Evolutionary conservation across 2,329 filamentous ascomycete genomes (phyloP).

Genomic region (Colletotrichum cordylinicola): DNA sequence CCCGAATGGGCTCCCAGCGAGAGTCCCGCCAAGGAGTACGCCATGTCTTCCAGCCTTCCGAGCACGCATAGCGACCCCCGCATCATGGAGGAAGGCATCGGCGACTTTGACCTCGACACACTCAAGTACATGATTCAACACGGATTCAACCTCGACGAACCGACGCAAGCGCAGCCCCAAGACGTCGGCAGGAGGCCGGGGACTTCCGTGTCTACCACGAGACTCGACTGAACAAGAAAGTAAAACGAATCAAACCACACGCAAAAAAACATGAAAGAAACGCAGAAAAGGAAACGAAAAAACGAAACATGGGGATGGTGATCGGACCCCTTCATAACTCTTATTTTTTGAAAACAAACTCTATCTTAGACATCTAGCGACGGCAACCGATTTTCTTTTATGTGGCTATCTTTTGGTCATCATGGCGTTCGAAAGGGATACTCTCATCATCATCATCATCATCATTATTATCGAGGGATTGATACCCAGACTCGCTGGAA

Average conservation of each 20-base stretch:
- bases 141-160: slow-evolving; percentile 12
- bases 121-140: slow-evolving; percentile 14
- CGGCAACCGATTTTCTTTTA: background rate
- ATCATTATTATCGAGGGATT: slow-evolving; percentile 1
- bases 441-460: background rate
- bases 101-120: slow-evolving; percentile 9
- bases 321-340: background rate
- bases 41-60: background rate
- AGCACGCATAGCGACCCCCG: background rate
- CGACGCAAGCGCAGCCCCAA: background rate
- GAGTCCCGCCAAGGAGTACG: slow-evolving; percentile 6
- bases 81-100: background rate
- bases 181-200: slow-evolving; percentile 6
- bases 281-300: background rate
- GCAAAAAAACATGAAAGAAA: slow-evolving; percentile 2
- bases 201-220: slow-evolving; percentile 9
- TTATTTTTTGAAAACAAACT: background rate
- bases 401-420: background rate
- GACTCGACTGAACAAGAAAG: background rate
- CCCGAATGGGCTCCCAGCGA: slow-evolving; percentile 31
- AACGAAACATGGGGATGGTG: background rate
- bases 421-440: background rate
- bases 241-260: background rate
- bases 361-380: slow-evolving; percentile 8
- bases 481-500: slow-evolving; percentile 21